Evolutionary conservation across 164 flowering plant species (phyloP).

Genomic region (Liriodendron chinense): DNA sequence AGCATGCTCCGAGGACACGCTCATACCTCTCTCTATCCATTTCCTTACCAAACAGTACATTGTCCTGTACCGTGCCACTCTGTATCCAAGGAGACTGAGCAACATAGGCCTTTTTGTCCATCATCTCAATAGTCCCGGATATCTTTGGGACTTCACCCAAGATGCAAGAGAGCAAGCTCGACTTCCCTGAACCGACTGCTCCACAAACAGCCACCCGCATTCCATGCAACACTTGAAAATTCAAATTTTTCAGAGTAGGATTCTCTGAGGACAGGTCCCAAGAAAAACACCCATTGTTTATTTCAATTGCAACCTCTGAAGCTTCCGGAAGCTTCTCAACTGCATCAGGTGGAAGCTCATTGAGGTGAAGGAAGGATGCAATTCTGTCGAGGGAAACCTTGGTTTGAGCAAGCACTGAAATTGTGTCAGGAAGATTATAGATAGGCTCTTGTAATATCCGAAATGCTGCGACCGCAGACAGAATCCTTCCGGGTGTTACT

Average conservation of each 20-base stretch:
- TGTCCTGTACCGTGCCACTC: conserved; percentile 80
- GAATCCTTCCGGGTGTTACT: conserved; percentile 59
- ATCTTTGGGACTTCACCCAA: conserved; percentile 54
- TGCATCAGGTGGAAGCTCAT: conserved; percentile 45
- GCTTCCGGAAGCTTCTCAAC: conserved; percentile 43
- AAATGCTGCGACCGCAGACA: conserved; percentile 79
- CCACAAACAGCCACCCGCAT: conserved; percentile 62
- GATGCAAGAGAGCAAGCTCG: conserved; percentile 54
- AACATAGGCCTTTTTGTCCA: conserved; percentile 75
- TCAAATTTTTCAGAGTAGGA: conserved; percentile 39
- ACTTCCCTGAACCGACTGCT: conserved; percentile 63
- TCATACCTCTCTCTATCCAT: conserved; percentile 72
- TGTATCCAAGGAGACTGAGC: conserved; percentile 94
- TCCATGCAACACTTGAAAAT: conserved; percentile 36
- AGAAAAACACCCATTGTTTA: conserved; percentile 38
- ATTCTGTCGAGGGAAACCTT: conserved; percentile 74
- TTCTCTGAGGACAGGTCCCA: conserved; percentile 22
- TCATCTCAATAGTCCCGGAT: conserved; percentile 35
- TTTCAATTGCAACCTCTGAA: conserved; percentile 51
- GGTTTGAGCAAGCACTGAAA: conserved; percentile 63
- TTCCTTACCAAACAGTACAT: conserved; percentile 71
- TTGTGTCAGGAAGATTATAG: conserved; percentile 53
- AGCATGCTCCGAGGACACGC: conserved; percentile 70
- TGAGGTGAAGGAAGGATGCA: conserved; percentile 54
- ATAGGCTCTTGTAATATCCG: conserved; percentile 70